Percentiles rank a stretch among this genome's conserved stretches.
These are phyloP conservation scores for Hypoxylon rubiginosum DNA, from an alignment of 2,329 filamentous ascomycete species.

Conservation along the genomic window DNA sequence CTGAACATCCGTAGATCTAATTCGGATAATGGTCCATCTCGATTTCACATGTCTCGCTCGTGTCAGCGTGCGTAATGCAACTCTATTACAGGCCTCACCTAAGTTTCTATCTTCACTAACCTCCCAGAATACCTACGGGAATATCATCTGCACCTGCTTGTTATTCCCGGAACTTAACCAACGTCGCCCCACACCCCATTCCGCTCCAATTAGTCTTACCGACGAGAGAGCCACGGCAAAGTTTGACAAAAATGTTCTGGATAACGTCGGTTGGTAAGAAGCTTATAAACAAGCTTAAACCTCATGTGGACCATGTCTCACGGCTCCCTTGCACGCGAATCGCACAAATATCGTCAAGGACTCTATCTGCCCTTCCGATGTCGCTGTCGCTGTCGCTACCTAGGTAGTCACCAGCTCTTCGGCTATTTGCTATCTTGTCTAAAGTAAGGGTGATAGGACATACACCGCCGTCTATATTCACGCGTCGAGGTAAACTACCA, in stretches of 20 bases:
- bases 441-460: not conserved
- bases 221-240: not conserved
- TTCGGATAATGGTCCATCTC: not conserved
- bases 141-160: slow-evolving; percentile 13
- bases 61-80: not conserved
- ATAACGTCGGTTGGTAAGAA: slow-evolving; percentile 3
- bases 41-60: not conserved
- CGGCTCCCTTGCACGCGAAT: slow-evolving; percentile 4
- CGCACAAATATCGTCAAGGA: slow-evolving; percentile 1
- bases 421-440: slow-evolving; percentile 7
- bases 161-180: slow-evolving; percentile 29
- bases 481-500: not conserved
- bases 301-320: not conserved
- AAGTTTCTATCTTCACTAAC: not conserved
- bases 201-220: not conserved
- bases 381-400: too few relatives aligned
- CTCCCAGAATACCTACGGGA: slow-evolving; percentile 6
- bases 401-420: not conserved
- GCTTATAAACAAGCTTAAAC: slow-evolving; percentile 8
- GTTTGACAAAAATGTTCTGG: not conserved
- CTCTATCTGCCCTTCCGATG: slow-evolving; percentile 24
- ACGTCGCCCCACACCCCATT: slow-evolving; percentile 14
- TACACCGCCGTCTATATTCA: not conserved
- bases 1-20: not conserved
- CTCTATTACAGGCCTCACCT: not conserved